Conservation (phyloP, 139 green algal genomes). For the Chlorella ohadii region DNA sequence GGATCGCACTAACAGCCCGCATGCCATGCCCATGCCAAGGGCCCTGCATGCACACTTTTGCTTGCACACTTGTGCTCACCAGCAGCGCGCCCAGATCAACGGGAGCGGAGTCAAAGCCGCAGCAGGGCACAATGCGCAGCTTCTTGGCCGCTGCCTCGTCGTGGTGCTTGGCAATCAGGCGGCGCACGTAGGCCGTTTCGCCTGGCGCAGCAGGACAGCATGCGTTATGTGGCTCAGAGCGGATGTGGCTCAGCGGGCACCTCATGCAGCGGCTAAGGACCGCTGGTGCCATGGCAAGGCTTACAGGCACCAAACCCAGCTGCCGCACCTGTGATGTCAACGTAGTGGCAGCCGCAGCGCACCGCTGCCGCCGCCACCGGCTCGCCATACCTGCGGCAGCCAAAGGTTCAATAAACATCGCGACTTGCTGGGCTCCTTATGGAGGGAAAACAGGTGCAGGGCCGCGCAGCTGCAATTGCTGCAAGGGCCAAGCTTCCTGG, state of each 20-base stretch:
- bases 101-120: conserved; percentile 88
- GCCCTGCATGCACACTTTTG: too few relatives aligned
- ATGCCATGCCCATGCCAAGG: too few relatives aligned
- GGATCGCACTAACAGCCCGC: too few relatives aligned
- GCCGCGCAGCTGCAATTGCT: too few relatives aligned
- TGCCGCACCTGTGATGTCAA: conserved; percentile 85
- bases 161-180: conserved; percentile 69
- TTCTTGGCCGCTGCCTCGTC: conserved; percentile 59
- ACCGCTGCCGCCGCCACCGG: conserved; percentile 82
- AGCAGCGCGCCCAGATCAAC: conserved; percentile 82
- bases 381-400: conserved; percentile 44
- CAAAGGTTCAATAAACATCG: too few relatives aligned
- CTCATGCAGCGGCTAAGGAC: neutral
- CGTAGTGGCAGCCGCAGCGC: conserved; percentile 79
- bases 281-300: neutral
- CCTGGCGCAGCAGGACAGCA: conserved; percentile 54
- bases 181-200: conserved; percentile 73
- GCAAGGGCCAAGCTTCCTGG: too few relatives aligned
- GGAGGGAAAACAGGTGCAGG: too few relatives aligned
- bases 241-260: too few relatives aligned
- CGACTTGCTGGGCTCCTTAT: too few relatives aligned
- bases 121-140: conserved; percentile 77
- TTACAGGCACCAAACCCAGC: neutral
- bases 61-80: too few relatives aligned
- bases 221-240: too few relatives aligned